Percentiles rank a stretch among this genome's conserved stretches.
phyloP scores from a whole-genome alignment of 2,329 filamentous ascomycete genomes.

The Bisporella sp. region DNA sequence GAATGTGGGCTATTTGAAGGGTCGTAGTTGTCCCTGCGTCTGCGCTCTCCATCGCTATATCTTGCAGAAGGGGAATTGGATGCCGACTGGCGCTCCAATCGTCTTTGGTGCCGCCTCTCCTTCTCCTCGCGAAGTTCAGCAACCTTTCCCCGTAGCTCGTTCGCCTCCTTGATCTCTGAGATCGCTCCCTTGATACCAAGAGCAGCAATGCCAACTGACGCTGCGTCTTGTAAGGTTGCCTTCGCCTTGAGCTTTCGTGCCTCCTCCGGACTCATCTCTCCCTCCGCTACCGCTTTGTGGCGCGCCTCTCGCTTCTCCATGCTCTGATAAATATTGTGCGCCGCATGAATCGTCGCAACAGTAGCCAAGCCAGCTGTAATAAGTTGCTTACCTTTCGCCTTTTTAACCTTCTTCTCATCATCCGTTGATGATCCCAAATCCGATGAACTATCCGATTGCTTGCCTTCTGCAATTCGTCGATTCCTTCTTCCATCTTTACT shows the following conservation, averaged over 20 bases:
- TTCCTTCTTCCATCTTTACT: conserved; percentile 20
- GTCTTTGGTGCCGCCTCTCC: conserved; percentile 36
- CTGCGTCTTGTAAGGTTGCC: conserved; percentile 55
- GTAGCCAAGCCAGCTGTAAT: conserved; percentile 59
- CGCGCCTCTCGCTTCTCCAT: conserved; percentile 58
- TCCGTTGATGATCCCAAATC: conserved; percentile 51
- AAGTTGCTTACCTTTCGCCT: conserved; percentile 59
- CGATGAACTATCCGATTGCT: conserved; percentile 25
- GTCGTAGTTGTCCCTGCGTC: conserved; percentile 6
- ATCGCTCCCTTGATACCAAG: conserved; percentile 60
- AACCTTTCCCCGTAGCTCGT: conserved; percentile 50
- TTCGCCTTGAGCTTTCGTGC: conserved; percentile 56
- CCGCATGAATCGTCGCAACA: conserved; percentile 63
- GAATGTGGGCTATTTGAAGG: conserved; percentile 8
- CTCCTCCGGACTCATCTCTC: conserved; percentile 55
- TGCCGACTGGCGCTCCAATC: conserved; percentile 32
- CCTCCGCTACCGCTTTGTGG: conserved; percentile 51
- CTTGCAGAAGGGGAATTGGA: conserved; percentile 23
- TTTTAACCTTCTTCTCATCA: conserved; percentile 55
- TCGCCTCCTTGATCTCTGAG: conserved; percentile 61
- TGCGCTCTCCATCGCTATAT: conserved; percentile 19
- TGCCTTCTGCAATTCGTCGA: conserved; percentile 24
- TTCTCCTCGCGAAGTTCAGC: conserved; percentile 45
- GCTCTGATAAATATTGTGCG: conserved; percentile 55
- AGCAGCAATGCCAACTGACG: conserved; percentile 60